Percentiles rank a stretch among this genome's conserved stretches.
Conservation (phyloP, 192 early-diverging fungal genomes). For the Coemansia biformis region DNA sequence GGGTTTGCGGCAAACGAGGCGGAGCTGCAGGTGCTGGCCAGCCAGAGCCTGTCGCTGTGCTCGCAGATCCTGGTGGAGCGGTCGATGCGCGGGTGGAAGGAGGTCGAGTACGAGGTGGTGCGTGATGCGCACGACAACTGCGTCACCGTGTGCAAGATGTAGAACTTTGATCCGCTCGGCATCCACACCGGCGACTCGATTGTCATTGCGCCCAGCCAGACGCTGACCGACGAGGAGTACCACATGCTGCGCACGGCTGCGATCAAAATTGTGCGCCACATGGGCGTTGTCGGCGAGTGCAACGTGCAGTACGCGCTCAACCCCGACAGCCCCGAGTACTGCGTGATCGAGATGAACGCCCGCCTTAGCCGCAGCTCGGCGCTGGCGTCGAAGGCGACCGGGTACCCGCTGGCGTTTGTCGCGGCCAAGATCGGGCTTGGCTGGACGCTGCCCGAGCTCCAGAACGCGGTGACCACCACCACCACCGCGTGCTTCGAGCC, state of each 20-base stretch:
- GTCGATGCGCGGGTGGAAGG: slow-evolving; percentile 99
- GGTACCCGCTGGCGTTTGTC: slow-evolving; percentile 96
- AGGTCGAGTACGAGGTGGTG: slow-evolving; percentile 98
- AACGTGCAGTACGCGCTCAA: slow-evolving; percentile 97
- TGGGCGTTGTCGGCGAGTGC: slow-evolving; percentile 97
- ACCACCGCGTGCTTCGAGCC: slow-evolving; percentile 98
- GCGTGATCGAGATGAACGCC: slow-evolving; percentile 97
- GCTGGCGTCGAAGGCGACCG: slow-evolving; percentile 95
- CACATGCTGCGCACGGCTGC: slow-evolving; percentile 93
- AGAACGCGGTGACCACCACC: slow-evolving; percentile 86
- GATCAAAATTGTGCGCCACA: slow-evolving; percentile 90
- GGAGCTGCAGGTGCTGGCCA: slow-evolving; percentile 72
- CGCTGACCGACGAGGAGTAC: slow-evolving; percentile 93
- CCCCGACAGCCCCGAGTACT: slow-evolving; percentile 81
- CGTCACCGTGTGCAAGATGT: slow-evolving; percentile 99
- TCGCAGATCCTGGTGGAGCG: slow-evolving; percentile 93
- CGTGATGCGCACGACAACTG: slow-evolving; percentile 96
- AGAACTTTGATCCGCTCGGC: slow-evolving; percentile 99
- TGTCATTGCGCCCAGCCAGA: slow-evolving; percentile 95
- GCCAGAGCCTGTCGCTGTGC: slow-evolving; percentile 78
- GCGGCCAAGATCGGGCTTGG: slow-evolving; percentile 97
- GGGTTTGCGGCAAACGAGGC: slow-evolving; percentile 78
- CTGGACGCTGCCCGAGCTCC: slow-evolving; percentile 75
- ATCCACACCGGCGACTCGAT: slow-evolving; percentile 99
- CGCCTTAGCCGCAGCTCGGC: slow-evolving; percentile 82